Evolutionary conservation across 129 eudicot species (phyloP).

Genomic region (Tagetes erecta): DNA sequence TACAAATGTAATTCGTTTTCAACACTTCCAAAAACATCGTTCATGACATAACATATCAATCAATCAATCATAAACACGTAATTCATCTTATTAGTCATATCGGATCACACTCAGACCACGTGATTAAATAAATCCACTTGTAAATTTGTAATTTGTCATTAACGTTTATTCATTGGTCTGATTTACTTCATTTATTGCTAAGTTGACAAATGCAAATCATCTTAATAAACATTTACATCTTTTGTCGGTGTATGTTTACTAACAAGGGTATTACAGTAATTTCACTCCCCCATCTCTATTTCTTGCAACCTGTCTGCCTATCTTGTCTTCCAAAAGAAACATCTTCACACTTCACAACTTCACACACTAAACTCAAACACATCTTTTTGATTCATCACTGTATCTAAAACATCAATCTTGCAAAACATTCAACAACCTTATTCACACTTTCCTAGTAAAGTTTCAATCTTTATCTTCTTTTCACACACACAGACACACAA

Average conservation of each 20-base stretch:
- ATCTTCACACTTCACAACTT: too few species aligned
- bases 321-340: slow-evolving; percentile 23
- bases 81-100: too few species aligned
- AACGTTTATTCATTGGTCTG: not conserved
- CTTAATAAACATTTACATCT: not conserved
- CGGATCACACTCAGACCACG: too few species aligned
- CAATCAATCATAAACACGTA: too few species aligned
- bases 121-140: too few species aligned
- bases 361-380: not conserved
- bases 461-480: not conserved
- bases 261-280: slow-evolving; percentile 25
- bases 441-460: not conserved
- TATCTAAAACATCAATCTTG: slow-evolving; percentile 16
- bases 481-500: not conserved
- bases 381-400: not conserved
- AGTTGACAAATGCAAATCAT: not conserved
- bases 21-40: too few species aligned
- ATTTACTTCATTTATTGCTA: not conserved
- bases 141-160: too few species aligned
- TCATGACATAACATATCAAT: too few species aligned
- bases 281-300: slow-evolving; percentile 5
- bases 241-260: not conserved
- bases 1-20: too few species aligned
- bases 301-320: slow-evolving; percentile 21
- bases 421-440: slow-evolving; percentile 8